Evolutionary conservation across 164 flowering plant genomes (phyloP).

Genomic region (Umbellularia californica): DNA sequence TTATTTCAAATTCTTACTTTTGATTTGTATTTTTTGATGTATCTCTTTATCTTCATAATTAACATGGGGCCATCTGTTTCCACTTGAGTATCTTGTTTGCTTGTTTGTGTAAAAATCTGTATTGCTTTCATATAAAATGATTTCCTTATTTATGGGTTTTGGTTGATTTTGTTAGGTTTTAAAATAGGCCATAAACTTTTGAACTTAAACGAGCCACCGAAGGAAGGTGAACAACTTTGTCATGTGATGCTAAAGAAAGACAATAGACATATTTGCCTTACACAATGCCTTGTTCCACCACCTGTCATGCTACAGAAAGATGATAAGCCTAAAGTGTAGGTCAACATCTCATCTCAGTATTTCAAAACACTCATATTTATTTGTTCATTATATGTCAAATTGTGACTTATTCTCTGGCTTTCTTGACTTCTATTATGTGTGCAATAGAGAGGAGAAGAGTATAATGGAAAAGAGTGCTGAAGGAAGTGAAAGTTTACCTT

Average conservation of each 20-base stretch:
- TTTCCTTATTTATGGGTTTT: not conserved
- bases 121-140: too few relatives aligned
- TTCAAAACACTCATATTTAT: not conserved
- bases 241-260: slow-evolving; percentile 8
- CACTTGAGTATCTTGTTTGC: too few relatives aligned
- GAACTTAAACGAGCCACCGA: slow-evolving; percentile 14
- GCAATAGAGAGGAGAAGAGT: not conserved
- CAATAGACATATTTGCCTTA: not conserved
- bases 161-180: slow-evolving; percentile 1
- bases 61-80: too few relatives aligned
- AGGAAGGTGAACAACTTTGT: slow-evolving; percentile 2
- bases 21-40: not conserved
- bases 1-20: not conserved
- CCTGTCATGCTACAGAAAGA: too few relatives aligned
- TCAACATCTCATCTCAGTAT: not conserved
- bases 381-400: too few relatives aligned
- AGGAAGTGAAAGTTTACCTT: too few relatives aligned
- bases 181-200: not conserved
- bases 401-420: too few relatives aligned
- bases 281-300: slow-evolving; percentile 6
- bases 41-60: too few relatives aligned
- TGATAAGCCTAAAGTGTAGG: slow-evolving; percentile 1
- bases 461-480: not conserved
- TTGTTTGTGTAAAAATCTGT: too few relatives aligned
- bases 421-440: not conserved